These are phyloP conservation scores for Aphanomyces invadans DNA, from an alignment of 352 stramenopile genomes.

Conservation along the genomic window DNA sequence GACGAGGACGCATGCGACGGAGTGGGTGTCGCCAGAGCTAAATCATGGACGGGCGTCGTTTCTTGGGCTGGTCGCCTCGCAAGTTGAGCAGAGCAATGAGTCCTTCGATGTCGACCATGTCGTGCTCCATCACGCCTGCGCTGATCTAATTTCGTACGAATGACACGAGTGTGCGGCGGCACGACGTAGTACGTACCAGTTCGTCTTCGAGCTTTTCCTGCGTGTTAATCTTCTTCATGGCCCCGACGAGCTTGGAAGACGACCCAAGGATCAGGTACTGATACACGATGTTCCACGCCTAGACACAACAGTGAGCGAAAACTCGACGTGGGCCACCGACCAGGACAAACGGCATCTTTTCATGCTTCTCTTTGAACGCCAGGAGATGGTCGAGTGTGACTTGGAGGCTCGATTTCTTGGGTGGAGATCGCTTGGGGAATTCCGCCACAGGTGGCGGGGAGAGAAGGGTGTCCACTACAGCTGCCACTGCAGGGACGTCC, in stretches of 20 bases:
- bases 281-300: constrained; percentile 18
- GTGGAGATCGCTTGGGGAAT: not conserved
- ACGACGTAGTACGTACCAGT: constrained; percentile 1
- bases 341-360: constrained; percentile 20
- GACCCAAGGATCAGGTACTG: constrained; percentile 1
- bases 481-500: not conserved
- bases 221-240: constrained; percentile 19
- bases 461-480: not conserved
- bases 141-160: not conserved
- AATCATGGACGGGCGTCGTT: constrained; percentile 6
- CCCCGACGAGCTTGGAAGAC: not conserved
- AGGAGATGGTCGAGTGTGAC: constrained; percentile 4
- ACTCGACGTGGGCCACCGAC: no score
- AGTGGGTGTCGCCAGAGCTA: no score
- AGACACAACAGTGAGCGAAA: no score
- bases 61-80: not conserved
- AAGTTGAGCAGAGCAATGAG: constrained; percentile 16
- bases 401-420: not conserved
- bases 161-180: not conserved
- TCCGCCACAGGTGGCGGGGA: not conserved
- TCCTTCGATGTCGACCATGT: constrained; percentile 20
- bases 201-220: constrained; percentile 21
- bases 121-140: not conserved
- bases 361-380: constrained; percentile 11
- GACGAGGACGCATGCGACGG: no score